Percentiles rank a stretch among this genome's conserved stretches.
phyloP scores from a whole-genome alignment of 1,284 basidiomycete genomes.

The Cryptococcus floricola region DNA sequence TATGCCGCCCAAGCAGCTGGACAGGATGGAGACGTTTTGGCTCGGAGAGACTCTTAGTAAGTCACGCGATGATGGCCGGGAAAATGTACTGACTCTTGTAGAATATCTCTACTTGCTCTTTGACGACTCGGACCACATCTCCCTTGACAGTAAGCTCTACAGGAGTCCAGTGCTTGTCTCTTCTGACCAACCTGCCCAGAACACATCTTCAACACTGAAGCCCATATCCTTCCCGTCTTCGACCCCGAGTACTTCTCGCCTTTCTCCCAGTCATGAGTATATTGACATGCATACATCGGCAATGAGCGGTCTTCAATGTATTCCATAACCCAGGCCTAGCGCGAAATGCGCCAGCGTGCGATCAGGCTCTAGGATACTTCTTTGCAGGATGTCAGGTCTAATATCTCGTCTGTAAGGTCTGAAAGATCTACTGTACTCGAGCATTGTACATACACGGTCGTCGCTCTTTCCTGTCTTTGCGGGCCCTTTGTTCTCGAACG shows the following conservation, averaged over 20 bases:
- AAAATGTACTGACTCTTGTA: conserved; percentile 7
- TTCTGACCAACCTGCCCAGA: conserved; percentile 50
- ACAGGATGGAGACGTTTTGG: conserved; percentile 95
- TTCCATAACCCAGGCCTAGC: too few relatives aligned
- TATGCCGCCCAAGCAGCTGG: conserved; percentile 61
- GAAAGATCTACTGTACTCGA: too few relatives aligned
- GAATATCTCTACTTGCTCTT: conserved; percentile 90
- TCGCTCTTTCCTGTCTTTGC: too few relatives aligned
- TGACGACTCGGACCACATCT: conserved; percentile 65
- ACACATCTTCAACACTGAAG: conserved; percentile 92
- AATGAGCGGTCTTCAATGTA: too few relatives aligned
- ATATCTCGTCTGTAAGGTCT: too few relatives aligned
- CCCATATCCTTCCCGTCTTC: conserved; percentile 50
- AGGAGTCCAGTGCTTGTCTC: background rate
- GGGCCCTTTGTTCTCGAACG: too few relatives aligned
- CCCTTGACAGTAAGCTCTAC: conserved; percentile 61
- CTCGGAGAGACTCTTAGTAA: conserved; percentile 82
- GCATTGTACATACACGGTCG: too few relatives aligned
- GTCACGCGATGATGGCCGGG: conserved; percentile 12
- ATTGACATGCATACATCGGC: too few relatives aligned
- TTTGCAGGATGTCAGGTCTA: too few relatives aligned
- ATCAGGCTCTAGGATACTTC: too few relatives aligned
- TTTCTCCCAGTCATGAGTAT: conserved; percentile 30
- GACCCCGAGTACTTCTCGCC: conserved; percentile 35
- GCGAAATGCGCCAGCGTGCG: too few relatives aligned